phyloP scores from a whole-genome alignment of 2,329 filamentous ascomycete genomes.

The Claviceps humidiphila region DNA sequence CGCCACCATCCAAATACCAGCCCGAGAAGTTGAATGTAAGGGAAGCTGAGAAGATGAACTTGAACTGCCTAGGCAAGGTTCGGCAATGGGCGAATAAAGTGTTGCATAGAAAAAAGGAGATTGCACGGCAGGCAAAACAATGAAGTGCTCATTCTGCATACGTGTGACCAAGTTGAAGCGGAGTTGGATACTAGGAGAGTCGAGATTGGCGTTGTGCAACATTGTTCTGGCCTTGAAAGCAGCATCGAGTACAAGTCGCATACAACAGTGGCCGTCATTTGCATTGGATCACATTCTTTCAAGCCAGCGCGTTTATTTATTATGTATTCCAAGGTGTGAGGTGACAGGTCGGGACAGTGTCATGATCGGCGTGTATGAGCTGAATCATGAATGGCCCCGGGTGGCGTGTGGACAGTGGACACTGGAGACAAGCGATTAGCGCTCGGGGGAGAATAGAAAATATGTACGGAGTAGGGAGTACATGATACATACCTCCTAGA shows the following conservation, averaged over 20 bases:
- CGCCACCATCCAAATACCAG: not conserved
- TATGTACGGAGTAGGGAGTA: too few species aligned
- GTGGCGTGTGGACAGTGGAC: too few species aligned
- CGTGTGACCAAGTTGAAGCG: not conserved
- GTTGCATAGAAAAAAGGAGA: conserved; percentile 3
- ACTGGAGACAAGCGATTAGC: not conserved
- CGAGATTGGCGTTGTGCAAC: not conserved
- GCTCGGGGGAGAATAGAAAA: not conserved
- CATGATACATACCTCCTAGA: too few species aligned
- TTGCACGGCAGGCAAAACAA: not conserved
- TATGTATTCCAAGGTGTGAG: not conserved
- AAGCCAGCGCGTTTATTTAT: not conserved
- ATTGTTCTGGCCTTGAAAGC: not conserved
- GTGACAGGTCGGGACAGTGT: too few species aligned
- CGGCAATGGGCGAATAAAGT: conserved; percentile 9
- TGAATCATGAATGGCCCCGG: too few species aligned
- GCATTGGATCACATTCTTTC: not conserved
- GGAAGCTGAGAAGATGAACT: conserved; percentile 2
- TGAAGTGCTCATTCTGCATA: not conserved
- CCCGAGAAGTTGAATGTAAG: not conserved
- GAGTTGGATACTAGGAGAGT: not conserved
- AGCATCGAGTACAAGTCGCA: too few species aligned
- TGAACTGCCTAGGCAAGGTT: conserved; percentile 2
- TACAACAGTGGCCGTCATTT: not conserved
- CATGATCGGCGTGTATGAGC: too few species aligned